phyloP scores from a whole-genome alignment of 2,329 filamentous ascomycete species.

The Sporothrix brunneoviolacea region DNA sequence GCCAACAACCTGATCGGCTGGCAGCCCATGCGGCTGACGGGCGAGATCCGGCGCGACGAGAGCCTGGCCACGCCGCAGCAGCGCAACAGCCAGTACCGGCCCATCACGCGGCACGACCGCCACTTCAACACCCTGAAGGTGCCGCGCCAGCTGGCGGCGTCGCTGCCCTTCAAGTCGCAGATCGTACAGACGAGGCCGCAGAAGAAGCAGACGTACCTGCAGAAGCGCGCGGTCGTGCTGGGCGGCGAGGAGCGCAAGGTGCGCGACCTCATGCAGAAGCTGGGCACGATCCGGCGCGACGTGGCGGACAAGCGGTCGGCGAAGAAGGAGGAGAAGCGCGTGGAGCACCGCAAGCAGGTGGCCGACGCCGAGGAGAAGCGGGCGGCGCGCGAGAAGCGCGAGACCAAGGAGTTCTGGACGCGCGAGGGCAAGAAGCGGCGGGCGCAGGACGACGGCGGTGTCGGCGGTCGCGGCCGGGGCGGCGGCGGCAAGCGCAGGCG shows the following conservation, averaged over 20 bases:
- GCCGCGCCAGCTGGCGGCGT: constrained; percentile 71
- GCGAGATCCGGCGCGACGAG: constrained; percentile 75
- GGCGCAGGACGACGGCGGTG: constrained; percentile 32
- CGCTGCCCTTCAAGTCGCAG: constrained; percentile 88
- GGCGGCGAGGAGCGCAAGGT: constrained; percentile 84
- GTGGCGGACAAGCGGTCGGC: constrained; percentile 74
- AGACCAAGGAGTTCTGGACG: constrained; percentile 88
- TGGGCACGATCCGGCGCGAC: constrained; percentile 84
- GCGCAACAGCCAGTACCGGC: constrained; percentile 79
- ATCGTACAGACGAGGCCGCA: constrained; percentile 76
- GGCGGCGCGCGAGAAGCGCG: constrained; percentile 76
- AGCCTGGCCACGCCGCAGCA: constrained; percentile 69
- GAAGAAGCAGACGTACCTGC: constrained; percentile 77
- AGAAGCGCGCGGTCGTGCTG: constrained; percentile 91
- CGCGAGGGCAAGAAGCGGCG: constrained; percentile 72
- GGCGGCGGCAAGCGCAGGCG: constrained; percentile 22
- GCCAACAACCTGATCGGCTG: constrained; percentile 90
- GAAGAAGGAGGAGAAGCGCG: constrained; percentile 83
- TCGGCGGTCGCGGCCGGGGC: constrained; percentile 35
- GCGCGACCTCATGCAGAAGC: constrained; percentile 83
- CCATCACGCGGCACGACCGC: constrained; percentile 57
- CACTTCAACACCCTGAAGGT: constrained; percentile 75
- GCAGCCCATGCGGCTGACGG: constrained; percentile 90
- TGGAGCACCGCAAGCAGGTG: constrained; percentile 75
- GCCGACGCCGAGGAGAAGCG: constrained; percentile 79